phyloP scores from a whole-genome alignment of 805 yeast species.

The Brettanomyces naardenensis region DNA sequence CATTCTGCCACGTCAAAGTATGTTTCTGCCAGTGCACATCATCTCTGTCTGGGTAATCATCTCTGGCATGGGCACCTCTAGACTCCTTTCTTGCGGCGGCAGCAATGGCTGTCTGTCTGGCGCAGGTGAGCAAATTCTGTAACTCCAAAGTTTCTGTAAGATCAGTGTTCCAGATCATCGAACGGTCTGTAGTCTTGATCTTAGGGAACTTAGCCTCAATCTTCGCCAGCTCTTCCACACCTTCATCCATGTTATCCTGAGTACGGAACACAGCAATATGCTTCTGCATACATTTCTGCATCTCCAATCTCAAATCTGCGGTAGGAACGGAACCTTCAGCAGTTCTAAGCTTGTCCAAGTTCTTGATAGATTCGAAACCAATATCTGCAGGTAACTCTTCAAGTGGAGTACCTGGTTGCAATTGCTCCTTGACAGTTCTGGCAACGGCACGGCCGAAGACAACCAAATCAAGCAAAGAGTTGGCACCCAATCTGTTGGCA shows the following conservation, averaged over 20 bases:
- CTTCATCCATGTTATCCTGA: slow-evolving; percentile 84
- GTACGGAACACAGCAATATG: slow-evolving; percentile 97
- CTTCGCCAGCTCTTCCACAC: slow-evolving; percentile 69
- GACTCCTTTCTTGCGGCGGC: slow-evolving; percentile 96
- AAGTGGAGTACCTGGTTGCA: slow-evolving; percentile 85
- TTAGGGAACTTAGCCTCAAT: slow-evolving; percentile 70
- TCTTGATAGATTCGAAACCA: slow-evolving; percentile 84
- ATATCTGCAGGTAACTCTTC: slow-evolving; percentile 75
- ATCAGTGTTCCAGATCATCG: slow-evolving; percentile 99
- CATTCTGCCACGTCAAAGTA: slow-evolving; percentile 83
- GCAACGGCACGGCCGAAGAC: slow-evolving; percentile 99
- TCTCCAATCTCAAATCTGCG: slow-evolving; percentile 79
- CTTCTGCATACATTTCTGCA: slow-evolving; percentile 95
- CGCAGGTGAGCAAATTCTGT: slow-evolving; percentile 95
- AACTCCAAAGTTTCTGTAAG: slow-evolving; percentile 92
- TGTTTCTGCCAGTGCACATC: slow-evolving; percentile 98
- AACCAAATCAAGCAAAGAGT: slow-evolving; percentile 91
- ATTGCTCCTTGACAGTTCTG: slow-evolving; percentile 76
- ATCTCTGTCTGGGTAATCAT: slow-evolving; percentile 93
- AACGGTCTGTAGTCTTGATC: slow-evolving; percentile 86
- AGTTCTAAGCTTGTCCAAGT: slow-evolving; percentile 80
- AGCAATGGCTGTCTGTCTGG: slow-evolving; percentile 87
- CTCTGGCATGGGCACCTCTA: slow-evolving; percentile 99
- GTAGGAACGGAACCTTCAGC: slow-evolving; percentile 79
- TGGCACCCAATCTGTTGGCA: slow-evolving; percentile 98